These are phyloP conservation scores for Phaeoacremonium minimum DNA, from an alignment of 2,329 filamentous ascomycete species.

Conservation along the genomic window DNA sequence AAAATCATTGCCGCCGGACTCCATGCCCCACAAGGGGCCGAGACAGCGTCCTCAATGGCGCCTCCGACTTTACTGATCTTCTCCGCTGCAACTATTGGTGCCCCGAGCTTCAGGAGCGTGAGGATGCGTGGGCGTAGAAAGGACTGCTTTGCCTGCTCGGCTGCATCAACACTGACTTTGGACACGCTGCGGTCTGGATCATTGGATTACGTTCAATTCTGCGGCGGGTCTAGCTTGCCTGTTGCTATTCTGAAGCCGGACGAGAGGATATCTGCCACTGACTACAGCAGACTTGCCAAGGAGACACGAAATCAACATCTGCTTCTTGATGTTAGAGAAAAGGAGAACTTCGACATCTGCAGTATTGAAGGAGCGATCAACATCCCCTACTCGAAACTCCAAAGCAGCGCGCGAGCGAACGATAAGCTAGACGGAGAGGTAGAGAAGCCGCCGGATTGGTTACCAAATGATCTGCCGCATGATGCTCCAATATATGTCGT, in stretches of 20 bases:
- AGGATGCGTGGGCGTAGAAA: constrained; percentile 64
- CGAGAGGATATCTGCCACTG: constrained; percentile 63
- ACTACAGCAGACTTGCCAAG: constrained; percentile 43
- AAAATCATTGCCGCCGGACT: constrained; percentile 61
- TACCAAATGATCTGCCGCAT: constrained; percentile 19
- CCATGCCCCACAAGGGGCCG: constrained; percentile 9
- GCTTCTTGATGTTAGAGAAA: constrained; percentile 79
- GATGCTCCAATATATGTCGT: constrained; percentile 63
- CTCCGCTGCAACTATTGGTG: constrained; percentile 26
- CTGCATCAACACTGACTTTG: constrained; percentile 55
- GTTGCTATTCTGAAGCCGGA: constrained; percentile 53
- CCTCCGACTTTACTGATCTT: constrained; percentile 39
- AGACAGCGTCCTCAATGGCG: constrained; percentile 9
- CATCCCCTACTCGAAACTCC: constrained; percentile 56
- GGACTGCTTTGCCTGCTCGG: constrained; percentile 75
- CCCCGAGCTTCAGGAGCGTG: constrained; percentile 63
- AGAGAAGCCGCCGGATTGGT: constrained; percentile 3
- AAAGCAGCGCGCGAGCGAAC: constrained; percentile 15
- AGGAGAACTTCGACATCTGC: constrained; percentile 79
- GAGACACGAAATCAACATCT: constrained; percentile 36
- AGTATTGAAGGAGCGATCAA: constrained; percentile 73
- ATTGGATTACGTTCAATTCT: constrained; percentile 83
- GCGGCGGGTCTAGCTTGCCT: constrained; percentile 54
- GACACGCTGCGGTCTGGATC: constrained; percentile 59
- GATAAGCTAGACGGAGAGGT: constrained; percentile 4